Conservation (phyloP, 768 basidiomycete species). For the Kwoniella heveanensis region DNA sequence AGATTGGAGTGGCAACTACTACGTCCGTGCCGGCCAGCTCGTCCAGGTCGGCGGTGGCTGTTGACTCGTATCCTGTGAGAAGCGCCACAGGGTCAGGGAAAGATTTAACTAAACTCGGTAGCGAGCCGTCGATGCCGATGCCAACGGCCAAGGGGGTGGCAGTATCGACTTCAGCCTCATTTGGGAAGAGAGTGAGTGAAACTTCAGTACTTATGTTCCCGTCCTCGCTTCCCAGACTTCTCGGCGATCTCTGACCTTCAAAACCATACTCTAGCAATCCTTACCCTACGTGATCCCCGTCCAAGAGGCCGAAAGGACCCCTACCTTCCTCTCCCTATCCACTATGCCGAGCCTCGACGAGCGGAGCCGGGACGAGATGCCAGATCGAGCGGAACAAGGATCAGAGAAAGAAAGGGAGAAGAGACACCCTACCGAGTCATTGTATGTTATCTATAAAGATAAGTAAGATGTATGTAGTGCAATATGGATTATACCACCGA, state of each 20-base stretch:
- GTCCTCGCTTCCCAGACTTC: too few relatives aligned
- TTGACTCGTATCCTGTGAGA: constrained; percentile 15
- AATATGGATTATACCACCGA: background rate
- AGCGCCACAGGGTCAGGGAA: constrained; percentile 1
- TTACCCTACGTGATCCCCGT: constrained; percentile 10
- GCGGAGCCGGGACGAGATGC: too few relatives aligned
- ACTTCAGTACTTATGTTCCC: too few relatives aligned
- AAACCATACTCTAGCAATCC: too few relatives aligned
- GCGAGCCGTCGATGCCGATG: background rate
- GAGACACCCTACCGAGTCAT: constrained; percentile 25
- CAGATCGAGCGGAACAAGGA: too few relatives aligned
- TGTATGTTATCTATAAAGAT: constrained; percentile 24
- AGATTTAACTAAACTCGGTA: background rate
- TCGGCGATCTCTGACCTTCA: too few relatives aligned
- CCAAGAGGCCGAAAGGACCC: constrained; percentile 17
- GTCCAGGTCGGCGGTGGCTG: constrained; percentile 17
- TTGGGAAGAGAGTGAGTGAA: too few relatives aligned
- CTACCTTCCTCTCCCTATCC: constrained; percentile 9
- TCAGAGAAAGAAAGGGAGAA: constrained; percentile 5
- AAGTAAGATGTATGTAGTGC: background rate
- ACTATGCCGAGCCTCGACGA: background rate
- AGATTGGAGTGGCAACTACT: constrained; percentile 25
- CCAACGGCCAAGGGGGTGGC: background rate
- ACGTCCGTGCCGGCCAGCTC: constrained; percentile 15
- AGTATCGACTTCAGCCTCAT: too few relatives aligned